These are phyloP conservation scores for Clarireedia monteithiana DNA, from an alignment of 2,329 filamentous ascomycete genomes.

Conservation along the genomic window DNA sequence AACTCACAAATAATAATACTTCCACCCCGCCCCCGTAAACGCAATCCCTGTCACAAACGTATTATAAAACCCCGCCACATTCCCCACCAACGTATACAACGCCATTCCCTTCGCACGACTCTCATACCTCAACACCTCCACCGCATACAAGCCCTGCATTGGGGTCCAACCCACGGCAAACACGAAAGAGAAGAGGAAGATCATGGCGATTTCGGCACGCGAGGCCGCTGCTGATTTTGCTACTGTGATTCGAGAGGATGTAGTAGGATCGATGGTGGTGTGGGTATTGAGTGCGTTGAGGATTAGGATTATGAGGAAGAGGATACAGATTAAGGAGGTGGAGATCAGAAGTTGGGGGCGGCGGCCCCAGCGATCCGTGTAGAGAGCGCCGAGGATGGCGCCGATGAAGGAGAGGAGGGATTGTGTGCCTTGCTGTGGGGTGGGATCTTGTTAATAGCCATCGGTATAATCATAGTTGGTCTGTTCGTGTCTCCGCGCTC, in stretches of 20 bases:
- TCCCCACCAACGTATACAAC: slow-evolving; percentile 1
- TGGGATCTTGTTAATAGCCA: too few species aligned
- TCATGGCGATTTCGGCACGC: slow-evolving; percentile 41
- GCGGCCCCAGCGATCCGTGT: slow-evolving; percentile 25
- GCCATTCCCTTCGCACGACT: slow-evolving; percentile 7
- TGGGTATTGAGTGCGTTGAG: slow-evolving; percentile 41
- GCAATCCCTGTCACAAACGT: slow-evolving; percentile 7
- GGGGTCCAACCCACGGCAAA: slow-evolving; percentile 46
- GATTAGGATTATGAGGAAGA: slow-evolving; percentile 18
- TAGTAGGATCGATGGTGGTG: slow-evolving; percentile 40
- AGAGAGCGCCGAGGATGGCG: slow-evolving; percentile 15
- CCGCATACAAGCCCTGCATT: slow-evolving; percentile 42
- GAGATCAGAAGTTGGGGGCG: slow-evolving; percentile 38
- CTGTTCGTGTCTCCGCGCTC: too few species aligned
- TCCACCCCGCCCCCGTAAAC: slow-evolving; percentile 1
- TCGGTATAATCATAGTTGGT: too few species aligned
- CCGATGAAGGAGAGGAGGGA: slow-evolving; percentile 31
- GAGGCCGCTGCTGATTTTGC: slow-evolving; percentile 28
- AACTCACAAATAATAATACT: slow-evolving; percentile 7
- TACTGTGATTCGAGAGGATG: slow-evolving; percentile 22
- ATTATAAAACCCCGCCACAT: slow-evolving; percentile 7
- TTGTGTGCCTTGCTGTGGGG: slow-evolving; percentile 31
- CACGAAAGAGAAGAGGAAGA: slow-evolving; percentile 45
- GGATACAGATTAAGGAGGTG: slow-evolving; percentile 21
- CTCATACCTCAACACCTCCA: slow-evolving; percentile 32